Evolutionary conservation across 2,329 filamentous ascomycete genomes (phyloP).

Genomic region (Aphanocladium album): DNA sequence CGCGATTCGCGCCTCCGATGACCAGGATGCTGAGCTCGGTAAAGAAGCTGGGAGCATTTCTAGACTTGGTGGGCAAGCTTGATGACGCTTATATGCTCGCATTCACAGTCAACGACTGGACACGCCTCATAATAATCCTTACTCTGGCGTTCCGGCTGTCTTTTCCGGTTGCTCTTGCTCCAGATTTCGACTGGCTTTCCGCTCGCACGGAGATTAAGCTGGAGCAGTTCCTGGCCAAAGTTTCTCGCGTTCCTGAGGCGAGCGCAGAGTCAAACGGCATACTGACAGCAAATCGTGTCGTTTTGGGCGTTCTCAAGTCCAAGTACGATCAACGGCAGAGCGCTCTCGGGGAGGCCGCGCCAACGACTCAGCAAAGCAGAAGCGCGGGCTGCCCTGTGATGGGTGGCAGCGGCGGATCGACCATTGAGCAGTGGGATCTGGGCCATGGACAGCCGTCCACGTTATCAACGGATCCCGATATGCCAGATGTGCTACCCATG

Average conservation of each 20-base stretch:
- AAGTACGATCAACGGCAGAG: neutral
- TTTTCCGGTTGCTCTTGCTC: conserved; percentile 6
- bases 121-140: conserved; percentile 7
- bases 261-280: neutral
- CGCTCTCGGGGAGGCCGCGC: neutral
- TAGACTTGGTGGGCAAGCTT: conserved; percentile 7
- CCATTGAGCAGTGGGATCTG: conserved; percentile 3
- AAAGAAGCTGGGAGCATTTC: conserved; percentile 5
- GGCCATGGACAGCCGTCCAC: neutral
- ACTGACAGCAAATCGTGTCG: conserved; percentile 1
- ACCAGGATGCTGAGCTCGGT: neutral
- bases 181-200: conserved; percentile 1
- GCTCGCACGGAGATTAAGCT: conserved; percentile 6
- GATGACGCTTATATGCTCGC: conserved; percentile 5
- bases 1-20: neutral
- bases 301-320: neutral
- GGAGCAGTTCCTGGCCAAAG: neutral
- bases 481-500: conserved; percentile 6
- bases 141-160: conserved; percentile 10
- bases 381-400: conserved; percentile 3
- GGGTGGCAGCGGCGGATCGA: neutral
- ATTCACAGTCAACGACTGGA: conserved; percentile 13
- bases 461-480: neutral
- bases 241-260: neutral
- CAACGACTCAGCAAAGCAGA: neutral